phyloP scores from a whole-genome alignment of 2,329 filamentous ascomycete species.

The Pseudogymnoascus verrucosus region DNA sequence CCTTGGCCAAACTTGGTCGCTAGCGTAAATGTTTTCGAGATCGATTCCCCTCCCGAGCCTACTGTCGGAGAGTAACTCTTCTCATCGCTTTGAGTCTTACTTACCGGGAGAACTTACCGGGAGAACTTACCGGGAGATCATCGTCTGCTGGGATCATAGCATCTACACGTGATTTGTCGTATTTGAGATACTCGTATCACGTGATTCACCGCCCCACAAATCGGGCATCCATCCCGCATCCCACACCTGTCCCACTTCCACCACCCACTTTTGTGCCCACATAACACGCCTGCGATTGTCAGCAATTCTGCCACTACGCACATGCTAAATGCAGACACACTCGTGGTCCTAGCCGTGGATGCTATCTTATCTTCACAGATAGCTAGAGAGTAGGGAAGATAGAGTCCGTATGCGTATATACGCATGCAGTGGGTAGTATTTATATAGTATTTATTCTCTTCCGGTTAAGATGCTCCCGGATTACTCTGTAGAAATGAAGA shows the following conservation, averaged over 20 bases:
- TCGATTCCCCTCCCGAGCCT: neutral
- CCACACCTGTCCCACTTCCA: neutral
- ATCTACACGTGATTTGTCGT: too few relatives aligned
- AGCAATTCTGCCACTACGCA: neutral
- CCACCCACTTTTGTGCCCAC: neutral
- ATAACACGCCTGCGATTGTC: neutral
- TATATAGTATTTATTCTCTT: neutral
- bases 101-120: too few relatives aligned
- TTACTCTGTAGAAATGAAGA: neutral
- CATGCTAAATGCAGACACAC: neutral
- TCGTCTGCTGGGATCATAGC: too few relatives aligned
- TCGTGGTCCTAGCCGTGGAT: neutral
- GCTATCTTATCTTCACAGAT: neutral
- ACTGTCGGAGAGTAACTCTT: neutral
- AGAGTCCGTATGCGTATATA: neutral
- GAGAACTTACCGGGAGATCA: neutral
- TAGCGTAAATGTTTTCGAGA: neutral
- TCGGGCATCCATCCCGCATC: neutral
- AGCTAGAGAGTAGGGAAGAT: neutral
- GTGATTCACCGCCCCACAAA: neutral
- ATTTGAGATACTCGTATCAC: neutral
- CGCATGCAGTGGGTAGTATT: neutral
- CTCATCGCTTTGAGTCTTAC: neutral
- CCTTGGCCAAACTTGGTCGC: neutral
- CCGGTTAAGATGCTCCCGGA: neutral